phyloP scores from a whole-genome alignment of 2,329 filamentous ascomycete species.

The Diaporthe citri region DNA sequence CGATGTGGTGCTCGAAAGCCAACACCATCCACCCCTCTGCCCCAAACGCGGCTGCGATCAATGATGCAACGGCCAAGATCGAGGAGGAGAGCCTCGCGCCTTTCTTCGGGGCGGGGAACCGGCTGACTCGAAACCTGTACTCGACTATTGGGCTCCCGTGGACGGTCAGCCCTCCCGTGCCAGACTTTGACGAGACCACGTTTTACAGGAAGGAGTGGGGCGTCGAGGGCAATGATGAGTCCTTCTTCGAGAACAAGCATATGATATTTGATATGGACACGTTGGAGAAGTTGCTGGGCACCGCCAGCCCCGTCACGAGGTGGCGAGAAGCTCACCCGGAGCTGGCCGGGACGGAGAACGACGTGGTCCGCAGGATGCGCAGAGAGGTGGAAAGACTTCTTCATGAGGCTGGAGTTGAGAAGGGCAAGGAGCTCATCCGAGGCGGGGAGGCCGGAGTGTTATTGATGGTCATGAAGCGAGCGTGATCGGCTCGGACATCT shows the following conservation, averaged over 20 bases:
- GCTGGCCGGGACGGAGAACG: slow-evolving; percentile 54
- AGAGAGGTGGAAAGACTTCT: slow-evolving; percentile 45
- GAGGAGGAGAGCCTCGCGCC: slow-evolving; percentile 52
- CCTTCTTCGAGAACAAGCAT: slow-evolving; percentile 46
- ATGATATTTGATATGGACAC: slow-evolving; percentile 47
- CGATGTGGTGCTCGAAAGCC: slow-evolving; percentile 59
- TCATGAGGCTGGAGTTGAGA: slow-evolving; percentile 51
- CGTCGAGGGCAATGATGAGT: slow-evolving; percentile 40
- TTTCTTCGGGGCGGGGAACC: slow-evolving; percentile 58
- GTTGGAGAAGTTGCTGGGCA: slow-evolving; percentile 53
- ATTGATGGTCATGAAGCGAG: slow-evolving; percentile 49
- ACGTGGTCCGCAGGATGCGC: slow-evolving; percentile 50
- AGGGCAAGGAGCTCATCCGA: slow-evolving; percentile 49
- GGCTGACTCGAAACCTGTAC: slow-evolving; percentile 56
- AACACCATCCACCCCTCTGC: slow-evolving; percentile 47
- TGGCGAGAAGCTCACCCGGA: slow-evolving; percentile 61
- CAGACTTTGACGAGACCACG: slow-evolving; percentile 53
- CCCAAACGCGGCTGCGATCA: slow-evolving; percentile 57
- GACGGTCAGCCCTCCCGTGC: slow-evolving; percentile 51
- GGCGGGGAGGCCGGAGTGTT: slow-evolving; percentile 45
- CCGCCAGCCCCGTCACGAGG: slow-evolving; percentile 55
- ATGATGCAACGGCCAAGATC: slow-evolving; percentile 55
- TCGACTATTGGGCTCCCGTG: slow-evolving; percentile 62
- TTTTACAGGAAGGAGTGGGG: slow-evolving; percentile 60
- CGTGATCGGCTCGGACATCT: not conserved